Conservation (phyloP, 2,329 filamentous ascomycete species). For the Alternaria viburni region DNA sequence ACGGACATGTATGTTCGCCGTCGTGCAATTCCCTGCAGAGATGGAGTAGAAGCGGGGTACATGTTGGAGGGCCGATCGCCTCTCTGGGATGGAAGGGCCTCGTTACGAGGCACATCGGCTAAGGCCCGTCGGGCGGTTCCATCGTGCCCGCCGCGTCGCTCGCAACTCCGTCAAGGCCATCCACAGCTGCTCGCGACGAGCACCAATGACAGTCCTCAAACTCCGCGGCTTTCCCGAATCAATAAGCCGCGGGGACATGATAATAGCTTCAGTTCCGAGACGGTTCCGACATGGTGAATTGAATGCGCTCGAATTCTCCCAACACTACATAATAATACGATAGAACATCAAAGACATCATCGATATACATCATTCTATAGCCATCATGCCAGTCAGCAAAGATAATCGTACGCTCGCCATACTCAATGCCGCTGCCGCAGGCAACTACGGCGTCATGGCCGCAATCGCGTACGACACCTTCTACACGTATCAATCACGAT, state of each 20-base stretch:
- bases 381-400: slow-evolving; percentile 22
- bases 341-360: neutral
- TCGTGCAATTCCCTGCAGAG: slow-evolving; percentile 1
- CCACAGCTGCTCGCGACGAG: slow-evolving; percentile 10
- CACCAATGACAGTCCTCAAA: slow-evolving; percentile 8
- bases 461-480: slow-evolving; percentile 39
- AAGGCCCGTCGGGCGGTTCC: neutral
- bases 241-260: neutral
- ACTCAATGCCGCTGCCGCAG: slow-evolving; percentile 61
- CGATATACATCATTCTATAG: neutral
- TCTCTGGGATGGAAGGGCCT: slow-evolving; percentile 11
- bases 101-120: slow-evolving; percentile 26
- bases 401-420: slow-evolving; percentile 52
- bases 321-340: neutral
- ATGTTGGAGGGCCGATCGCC: neutral
- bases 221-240: slow-evolving; percentile 3
- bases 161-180: neutral
- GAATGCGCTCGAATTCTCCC: neutral
- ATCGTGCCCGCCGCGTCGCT: neutral
- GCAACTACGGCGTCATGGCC: slow-evolving; percentile 65
- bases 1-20: neutral
- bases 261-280: neutral
- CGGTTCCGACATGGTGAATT: slow-evolving; percentile 3
- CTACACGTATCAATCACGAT: neutral
- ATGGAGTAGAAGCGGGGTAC: slow-evolving; percentile 20